Evolutionary conservation across 179 eudicot species (phyloP).

Genomic region (Sideroxylon spinosum): DNA sequence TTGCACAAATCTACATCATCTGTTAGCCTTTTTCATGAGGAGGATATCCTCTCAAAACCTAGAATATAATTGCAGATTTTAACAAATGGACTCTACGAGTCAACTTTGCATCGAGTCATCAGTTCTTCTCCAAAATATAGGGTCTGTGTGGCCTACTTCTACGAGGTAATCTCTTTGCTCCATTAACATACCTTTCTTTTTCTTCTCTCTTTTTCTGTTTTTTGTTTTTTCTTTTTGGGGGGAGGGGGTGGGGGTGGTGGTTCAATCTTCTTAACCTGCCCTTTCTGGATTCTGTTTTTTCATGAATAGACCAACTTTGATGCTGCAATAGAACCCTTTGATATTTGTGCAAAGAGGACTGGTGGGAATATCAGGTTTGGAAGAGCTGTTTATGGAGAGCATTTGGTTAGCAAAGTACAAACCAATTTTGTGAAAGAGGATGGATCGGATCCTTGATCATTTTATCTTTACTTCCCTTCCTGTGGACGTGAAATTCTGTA

Average conservation of each 20-base stretch:
- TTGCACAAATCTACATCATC: conserved; percentile 12
- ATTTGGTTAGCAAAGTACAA: conserved; percentile 67
- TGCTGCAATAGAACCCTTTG: conserved; percentile 79
- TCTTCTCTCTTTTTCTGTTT: no score
- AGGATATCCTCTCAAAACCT: neutral
- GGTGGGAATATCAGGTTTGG: conserved; percentile 62
- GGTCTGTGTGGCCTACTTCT: conserved; percentile 76
- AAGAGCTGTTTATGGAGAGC: conserved; percentile 82
- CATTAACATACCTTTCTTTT: neutral
- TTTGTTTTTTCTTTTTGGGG: neutral
- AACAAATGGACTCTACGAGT: conserved; percentile 81
- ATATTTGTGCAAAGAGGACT: conserved; percentile 51
- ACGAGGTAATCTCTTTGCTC: conserved; percentile 56
- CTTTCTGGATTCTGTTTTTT: conserved; percentile 1
- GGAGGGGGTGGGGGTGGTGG: no score
- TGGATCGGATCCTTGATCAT: conserved; percentile 7
- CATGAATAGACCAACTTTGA: conserved; percentile 72
- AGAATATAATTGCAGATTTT: conserved; percentile 52
- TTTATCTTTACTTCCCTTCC: neutral
- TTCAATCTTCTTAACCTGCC: neutral
- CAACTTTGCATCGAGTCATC: conserved; percentile 80
- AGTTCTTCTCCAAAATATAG: conserved; percentile 68
- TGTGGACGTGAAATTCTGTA: neutral
- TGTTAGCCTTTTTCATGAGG: neutral
- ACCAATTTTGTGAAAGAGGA: conserved; percentile 55